Evolutionary conservation across 2,329 filamentous ascomycete genomes (phyloP).

Genomic region (Cladorrhinum sp.): DNA sequence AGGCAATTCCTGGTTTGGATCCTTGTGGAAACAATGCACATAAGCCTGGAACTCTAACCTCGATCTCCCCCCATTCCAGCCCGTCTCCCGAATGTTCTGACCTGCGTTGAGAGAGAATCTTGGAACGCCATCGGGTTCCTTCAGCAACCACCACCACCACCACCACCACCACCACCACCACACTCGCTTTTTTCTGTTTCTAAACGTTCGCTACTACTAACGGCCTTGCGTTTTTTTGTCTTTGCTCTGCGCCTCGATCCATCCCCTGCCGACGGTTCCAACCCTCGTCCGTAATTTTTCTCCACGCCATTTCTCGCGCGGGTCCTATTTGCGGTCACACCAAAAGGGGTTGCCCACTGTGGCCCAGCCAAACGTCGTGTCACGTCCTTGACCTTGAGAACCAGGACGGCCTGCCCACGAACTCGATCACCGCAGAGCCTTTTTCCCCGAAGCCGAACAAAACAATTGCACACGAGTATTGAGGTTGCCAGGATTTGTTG

Average conservation of each 20-base stretch:
- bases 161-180: conserved; percentile 4
- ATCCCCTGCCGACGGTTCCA: not conserved
- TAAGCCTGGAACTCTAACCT: conserved; percentile 18
- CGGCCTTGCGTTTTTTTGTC: not conserved
- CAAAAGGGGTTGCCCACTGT: conserved; percentile 24
- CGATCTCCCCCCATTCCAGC: conserved; percentile 23
- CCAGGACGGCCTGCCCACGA: conserved; percentile 10
- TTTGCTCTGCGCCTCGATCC: not conserved
- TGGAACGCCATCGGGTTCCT: conserved; percentile 17
- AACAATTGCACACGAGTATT: not conserved
- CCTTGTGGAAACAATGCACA: conserved; percentile 15
- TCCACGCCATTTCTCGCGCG: conserved; percentile 15
- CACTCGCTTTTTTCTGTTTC: conserved; percentile 18
- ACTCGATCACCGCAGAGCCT: conserved; percentile 15
- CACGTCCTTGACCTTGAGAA: conserved; percentile 17
- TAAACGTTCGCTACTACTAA: conserved; percentile 21
- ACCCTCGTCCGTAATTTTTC: conserved; percentile 13
- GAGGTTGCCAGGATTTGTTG: not conserved
- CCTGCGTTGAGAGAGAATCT: conserved; percentile 1
- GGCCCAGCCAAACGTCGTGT: conserved; percentile 21
- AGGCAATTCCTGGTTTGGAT: conserved; percentile 11
- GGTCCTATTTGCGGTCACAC: conserved; percentile 23
- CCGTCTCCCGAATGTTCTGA: conserved; percentile 10
- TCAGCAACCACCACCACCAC: conserved; percentile 21
- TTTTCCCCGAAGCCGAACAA: conserved; percentile 24